Conservation (phyloP, 2,329 filamentous ascomycete genomes). For the Xylaria sp. region DNA sequence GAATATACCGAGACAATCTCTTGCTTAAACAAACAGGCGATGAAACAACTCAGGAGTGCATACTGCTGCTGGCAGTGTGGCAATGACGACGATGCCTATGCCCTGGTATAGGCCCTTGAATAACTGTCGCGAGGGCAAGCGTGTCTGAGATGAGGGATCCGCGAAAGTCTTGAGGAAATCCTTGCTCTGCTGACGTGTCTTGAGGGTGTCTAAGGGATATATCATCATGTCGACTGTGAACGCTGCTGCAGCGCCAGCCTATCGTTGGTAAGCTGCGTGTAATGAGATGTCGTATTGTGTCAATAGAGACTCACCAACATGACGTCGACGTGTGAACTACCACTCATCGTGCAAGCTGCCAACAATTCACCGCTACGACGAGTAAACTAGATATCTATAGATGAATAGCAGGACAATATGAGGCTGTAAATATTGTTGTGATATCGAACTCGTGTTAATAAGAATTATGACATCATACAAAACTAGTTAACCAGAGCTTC, state of each 20-base stretch:
- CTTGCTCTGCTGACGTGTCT: constrained; percentile 84
- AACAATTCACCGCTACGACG: not conserved
- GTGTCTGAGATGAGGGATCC: constrained; percentile 62
- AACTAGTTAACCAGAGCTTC: constrained; percentile 6
- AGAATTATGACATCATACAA: constrained; percentile 30
- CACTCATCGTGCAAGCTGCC: constrained; percentile 39
- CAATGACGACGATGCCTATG: constrained; percentile 83
- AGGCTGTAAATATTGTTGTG: constrained; percentile 11
- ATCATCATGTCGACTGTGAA: constrained; percentile 87
- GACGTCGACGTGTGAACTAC: constrained; percentile 44
- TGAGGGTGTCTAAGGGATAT: constrained; percentile 89
- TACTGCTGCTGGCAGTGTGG: constrained; percentile 79
- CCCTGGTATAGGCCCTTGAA: constrained; percentile 87
- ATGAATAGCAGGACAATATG: not conserved
- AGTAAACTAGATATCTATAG: not conserved
- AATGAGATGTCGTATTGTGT: not conserved
- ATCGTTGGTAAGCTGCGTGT: constrained; percentile 17
- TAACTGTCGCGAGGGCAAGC: constrained; percentile 56
- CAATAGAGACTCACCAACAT: constrained; percentile 44
- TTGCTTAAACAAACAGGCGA: not conserved
- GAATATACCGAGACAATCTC: not conserved
- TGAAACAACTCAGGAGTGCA: not conserved
- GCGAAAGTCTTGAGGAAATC: constrained; percentile 76
- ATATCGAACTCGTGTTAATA: constrained; percentile 14
- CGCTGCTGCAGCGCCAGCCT: constrained; percentile 87